Percentiles rank a stretch among this genome's conserved stretches.
These are phyloP conservation scores for Jamesozyma gamospora DNA, from an alignment of 805 yeast species.

Conservation along the genomic window DNA sequence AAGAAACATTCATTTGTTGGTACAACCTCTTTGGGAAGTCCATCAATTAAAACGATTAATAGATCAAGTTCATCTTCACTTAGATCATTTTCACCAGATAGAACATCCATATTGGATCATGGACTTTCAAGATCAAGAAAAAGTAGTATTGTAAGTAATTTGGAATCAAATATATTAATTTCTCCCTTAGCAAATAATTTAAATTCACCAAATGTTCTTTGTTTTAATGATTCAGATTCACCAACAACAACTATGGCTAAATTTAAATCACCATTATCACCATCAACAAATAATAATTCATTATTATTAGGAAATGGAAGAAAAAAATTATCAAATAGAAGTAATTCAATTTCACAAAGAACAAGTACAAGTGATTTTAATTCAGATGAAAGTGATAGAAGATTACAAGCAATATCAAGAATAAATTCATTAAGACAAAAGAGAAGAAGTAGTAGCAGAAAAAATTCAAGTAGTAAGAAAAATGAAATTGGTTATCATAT, in stretches of 20 bases:
- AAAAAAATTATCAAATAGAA: constrained; percentile 23
- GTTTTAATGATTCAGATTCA: constrained; percentile 16
- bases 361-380: constrained; percentile 15
- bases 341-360: constrained; percentile 8
- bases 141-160: constrained; percentile 11
- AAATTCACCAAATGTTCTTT: constrained; percentile 5
- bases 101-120: constrained; percentile 15
- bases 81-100: constrained; percentile 23
- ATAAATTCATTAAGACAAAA: constrained; percentile 20
- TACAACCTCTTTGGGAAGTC: constrained; percentile 14
- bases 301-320: background rate
- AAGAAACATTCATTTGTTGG: constrained; percentile 10
- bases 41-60: constrained; percentile 8
- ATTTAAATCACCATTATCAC: constrained; percentile 24
- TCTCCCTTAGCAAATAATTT: background rate
- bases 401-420: constrained; percentile 20
- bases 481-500: constrained; percentile 26
- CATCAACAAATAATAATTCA: constrained; percentile 8
- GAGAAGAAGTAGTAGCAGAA: constrained; percentile 24
- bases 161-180: constrained; percentile 2
- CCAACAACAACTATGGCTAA: constrained; percentile 13
- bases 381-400: constrained; percentile 18
- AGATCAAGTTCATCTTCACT: constrained; percentile 21
- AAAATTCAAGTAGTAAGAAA: constrained; percentile 12
- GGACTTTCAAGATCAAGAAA: constrained; percentile 13